phyloP scores from a whole-genome alignment of 2,329 filamentous ascomycete species.

The Hirsutella thompsonii region DNA sequence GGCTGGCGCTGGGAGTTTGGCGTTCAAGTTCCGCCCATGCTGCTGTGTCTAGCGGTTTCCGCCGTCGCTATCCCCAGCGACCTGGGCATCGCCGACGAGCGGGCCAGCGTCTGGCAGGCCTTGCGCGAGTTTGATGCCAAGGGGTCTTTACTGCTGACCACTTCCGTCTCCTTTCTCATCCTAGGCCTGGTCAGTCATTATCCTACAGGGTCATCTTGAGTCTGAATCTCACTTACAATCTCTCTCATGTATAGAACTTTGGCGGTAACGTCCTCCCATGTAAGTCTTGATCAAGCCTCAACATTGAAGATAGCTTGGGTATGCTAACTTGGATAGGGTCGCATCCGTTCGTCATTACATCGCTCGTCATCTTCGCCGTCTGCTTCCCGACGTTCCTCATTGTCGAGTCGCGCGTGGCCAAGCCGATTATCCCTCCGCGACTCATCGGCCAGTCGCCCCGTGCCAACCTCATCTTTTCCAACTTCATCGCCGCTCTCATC shows the following conservation, averaged over 20 bases:
- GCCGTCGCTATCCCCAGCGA: slow-evolving; percentile 34
- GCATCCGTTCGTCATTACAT: slow-evolving; percentile 42
- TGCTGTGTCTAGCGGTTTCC: slow-evolving; percentile 32
- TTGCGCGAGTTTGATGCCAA: slow-evolving; percentile 43
- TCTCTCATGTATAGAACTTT: slow-evolving; percentile 30
- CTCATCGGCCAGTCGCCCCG: slow-evolving; percentile 36
- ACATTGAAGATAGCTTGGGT: background rate
- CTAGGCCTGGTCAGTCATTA: slow-evolving; percentile 36
- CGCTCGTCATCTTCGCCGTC: slow-evolving; percentile 33
- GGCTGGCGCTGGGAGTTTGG: slow-evolving; percentile 67
- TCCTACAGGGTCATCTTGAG: background rate
- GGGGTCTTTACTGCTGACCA: slow-evolving; percentile 40
- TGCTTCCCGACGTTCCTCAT: slow-evolving; percentile 38
- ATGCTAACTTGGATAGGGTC: slow-evolving; percentile 26
- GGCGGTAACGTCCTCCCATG: slow-evolving; percentile 52
- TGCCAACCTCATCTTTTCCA: slow-evolving; percentile 44
- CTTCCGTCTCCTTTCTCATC: slow-evolving; percentile 42
- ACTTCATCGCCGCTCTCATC: slow-evolving; percentile 37
- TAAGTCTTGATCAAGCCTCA: slow-evolving; percentile 16
- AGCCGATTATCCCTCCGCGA: slow-evolving; percentile 47
- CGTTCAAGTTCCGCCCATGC: slow-evolving; percentile 41
- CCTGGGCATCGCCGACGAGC: slow-evolving; percentile 32
- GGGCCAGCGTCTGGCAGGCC: slow-evolving; percentile 31
- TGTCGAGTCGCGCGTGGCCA: slow-evolving; percentile 33
- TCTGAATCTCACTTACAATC: too few species aligned